A percentile compares a stretch with the other conserved stretches of the same genome.
Evolutionary conservation across 352 stramenopile genomes (phyloP).

Genomic region (Phytophthora citrophthora): DNA sequence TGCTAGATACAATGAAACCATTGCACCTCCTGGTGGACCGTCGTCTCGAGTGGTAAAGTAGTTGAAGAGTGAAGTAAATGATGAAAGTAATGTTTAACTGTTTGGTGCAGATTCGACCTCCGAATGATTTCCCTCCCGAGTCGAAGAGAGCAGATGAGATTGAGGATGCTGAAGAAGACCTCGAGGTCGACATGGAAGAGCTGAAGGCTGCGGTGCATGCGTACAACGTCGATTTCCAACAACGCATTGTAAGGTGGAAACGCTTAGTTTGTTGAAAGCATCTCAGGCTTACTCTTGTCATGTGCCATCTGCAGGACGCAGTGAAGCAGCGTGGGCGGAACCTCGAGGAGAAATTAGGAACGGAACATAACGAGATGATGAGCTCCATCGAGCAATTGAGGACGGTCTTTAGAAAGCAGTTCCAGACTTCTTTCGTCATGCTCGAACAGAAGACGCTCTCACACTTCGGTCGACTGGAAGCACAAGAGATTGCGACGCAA

Average conservation of each 20-base stretch:
- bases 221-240: constrained; percentile 88
- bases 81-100: not conserved
- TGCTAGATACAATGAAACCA: constrained; percentile 62
- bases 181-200: constrained; percentile 85
- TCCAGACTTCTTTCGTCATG: constrained; percentile 54
- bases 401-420: constrained; percentile 48
- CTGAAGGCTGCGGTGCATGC: constrained; percentile 79
- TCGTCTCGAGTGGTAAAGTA: constrained; percentile 44
- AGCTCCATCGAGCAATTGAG: constrained; percentile 61
- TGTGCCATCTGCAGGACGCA: constrained; percentile 46
- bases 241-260: constrained; percentile 61
- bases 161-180: constrained; percentile 71
- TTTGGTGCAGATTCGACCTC: constrained; percentile 54
- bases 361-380: constrained; percentile 70
- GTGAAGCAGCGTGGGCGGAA: constrained; percentile 66
- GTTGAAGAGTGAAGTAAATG: constrained; percentile 12
- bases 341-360: constrained; percentile 55
- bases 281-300: not conserved
- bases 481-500: constrained; percentile 48
- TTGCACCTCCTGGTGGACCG: constrained; percentile 47
- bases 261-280: no score
- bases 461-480: constrained; percentile 66
- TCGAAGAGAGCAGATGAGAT: constrained; percentile 80
- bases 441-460: constrained; percentile 67
- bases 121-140: constrained; percentile 68